Evolutionary conservation across 163 green algal species (phyloP).

Genomic region (Chlamydomonas reinhardtii): DNA sequence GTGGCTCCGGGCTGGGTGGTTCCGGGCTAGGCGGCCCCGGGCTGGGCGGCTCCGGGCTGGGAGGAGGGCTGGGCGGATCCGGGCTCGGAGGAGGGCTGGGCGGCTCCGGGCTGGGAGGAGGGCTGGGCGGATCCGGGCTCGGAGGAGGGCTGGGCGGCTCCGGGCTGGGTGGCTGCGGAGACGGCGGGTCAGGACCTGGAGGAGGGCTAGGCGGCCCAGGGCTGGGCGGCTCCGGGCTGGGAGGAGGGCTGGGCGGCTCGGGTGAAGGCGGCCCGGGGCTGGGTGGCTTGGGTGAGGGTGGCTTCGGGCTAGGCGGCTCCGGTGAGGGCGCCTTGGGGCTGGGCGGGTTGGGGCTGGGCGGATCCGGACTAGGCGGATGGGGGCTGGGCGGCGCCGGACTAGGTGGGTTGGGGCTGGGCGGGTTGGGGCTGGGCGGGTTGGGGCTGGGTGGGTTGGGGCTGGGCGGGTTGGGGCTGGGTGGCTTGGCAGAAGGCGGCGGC

Average conservation of each 20-base stretch:
- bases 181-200: too few relatives aligned
- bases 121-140: too few relatives aligned
- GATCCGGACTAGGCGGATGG: background rate
- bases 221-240: too few relatives aligned
- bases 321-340: background rate
- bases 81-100: too few relatives aligned
- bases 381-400: background rate
- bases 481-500: background rate
- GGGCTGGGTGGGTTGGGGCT: background rate
- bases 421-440: background rate
- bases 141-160: background rate
- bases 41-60: too few relatives aligned
- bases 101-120: too few relatives aligned
- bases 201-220: too few relatives aligned
- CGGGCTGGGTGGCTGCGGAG: too few relatives aligned
- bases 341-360: background rate
- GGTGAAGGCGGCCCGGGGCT: background rate
- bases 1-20: background rate
- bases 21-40: too few relatives aligned
- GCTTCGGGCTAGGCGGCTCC: background rate
- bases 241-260: background rate
- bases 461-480: background rate
- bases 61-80: too few relatives aligned
- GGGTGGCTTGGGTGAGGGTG: background rate
- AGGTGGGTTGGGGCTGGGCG: background rate